Conservation (phyloP, 2,329 filamentous ascomycete species). For the Penicillium freii region DNA sequence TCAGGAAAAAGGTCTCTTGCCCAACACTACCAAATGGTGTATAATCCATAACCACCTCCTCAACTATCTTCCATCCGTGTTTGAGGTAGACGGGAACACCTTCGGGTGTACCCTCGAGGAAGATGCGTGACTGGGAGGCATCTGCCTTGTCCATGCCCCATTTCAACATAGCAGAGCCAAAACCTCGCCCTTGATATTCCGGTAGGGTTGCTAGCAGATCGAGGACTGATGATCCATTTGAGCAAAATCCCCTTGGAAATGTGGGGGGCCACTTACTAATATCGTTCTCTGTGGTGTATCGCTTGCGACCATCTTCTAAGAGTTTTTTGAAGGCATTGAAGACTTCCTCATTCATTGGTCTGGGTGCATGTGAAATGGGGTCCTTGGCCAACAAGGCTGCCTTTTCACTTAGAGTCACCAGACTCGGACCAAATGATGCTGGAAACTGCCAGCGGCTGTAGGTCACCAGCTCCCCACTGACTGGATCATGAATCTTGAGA, state of each 20-base stretch:
- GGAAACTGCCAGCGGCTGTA: slow-evolving; percentile 52
- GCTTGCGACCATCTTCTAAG: slow-evolving; percentile 18
- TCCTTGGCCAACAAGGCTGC: slow-evolving; percentile 35
- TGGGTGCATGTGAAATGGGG: slow-evolving; percentile 42
- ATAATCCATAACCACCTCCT: slow-evolving; percentile 39
- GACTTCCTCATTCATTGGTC: slow-evolving; percentile 47
- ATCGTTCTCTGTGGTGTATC: slow-evolving; percentile 22
- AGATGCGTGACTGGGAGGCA: slow-evolving; percentile 44
- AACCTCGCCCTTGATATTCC: slow-evolving; percentile 49
- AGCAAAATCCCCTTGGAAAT: not conserved
- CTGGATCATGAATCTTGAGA: slow-evolving; percentile 42
- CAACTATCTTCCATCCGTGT: slow-evolving; percentile 48
- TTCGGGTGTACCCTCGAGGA: slow-evolving; percentile 52
- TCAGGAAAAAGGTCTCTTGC: slow-evolving; percentile 22
- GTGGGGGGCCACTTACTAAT: slow-evolving; percentile 21
- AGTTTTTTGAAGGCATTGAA: slow-evolving; percentile 21
- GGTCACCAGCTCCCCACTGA: slow-evolving; percentile 39
- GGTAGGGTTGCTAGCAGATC: slow-evolving; percentile 49
- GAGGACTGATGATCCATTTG: slow-evolving; percentile 33
- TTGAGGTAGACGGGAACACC: slow-evolving; percentile 51
- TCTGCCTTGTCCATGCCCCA: slow-evolving; percentile 53
- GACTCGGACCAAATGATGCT: slow-evolving; percentile 22
- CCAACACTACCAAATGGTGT: slow-evolving; percentile 27
- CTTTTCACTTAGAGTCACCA: slow-evolving; percentile 41
- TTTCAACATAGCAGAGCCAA: slow-evolving; percentile 44